Conservation (phyloP, 1,284 basidiomycete species). For the Cryptococcus hybrid region DNA sequence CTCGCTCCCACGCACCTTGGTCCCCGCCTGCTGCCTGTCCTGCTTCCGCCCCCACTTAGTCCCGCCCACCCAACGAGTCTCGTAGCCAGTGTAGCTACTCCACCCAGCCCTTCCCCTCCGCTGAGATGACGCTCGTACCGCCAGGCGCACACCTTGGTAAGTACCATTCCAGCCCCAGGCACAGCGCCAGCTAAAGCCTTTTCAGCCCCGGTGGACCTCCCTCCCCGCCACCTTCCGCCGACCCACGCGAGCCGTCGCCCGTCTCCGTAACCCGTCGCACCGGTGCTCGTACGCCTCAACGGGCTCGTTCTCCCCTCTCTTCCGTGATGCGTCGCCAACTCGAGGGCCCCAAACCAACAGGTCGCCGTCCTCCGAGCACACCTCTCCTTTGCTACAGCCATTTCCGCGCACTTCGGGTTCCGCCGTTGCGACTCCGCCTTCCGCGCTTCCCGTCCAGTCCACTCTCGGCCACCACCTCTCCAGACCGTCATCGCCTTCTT, state of each 20-base stretch:
- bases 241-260: conserved; percentile 44
- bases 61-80: too few species aligned
- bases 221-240: conserved; percentile 43
- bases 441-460: conserved; percentile 9
- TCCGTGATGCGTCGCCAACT: conserved; percentile 26
- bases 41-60: background rate
- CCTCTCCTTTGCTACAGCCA: conserved; percentile 11
- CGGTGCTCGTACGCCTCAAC: conserved; percentile 35
- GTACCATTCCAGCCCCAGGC: conserved; percentile 12
- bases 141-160: conserved; percentile 40
- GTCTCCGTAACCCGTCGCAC: conserved; percentile 20
- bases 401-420: conserved; percentile 3
- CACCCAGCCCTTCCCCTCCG: too few species aligned
- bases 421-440: conserved; percentile 5
- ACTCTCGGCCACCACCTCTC: conserved; percentile 7
- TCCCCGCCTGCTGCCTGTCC: background rate
- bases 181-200: background rate
- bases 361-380: conserved; percentile 6
- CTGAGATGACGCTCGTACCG: conserved; percentile 35
- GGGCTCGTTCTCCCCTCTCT: conserved; percentile 31
- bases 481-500: conserved; percentile 38
- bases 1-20: background rate
- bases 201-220: conserved; percentile 42
- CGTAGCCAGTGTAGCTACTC: too few species aligned
- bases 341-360: conserved; percentile 3